A percentile compares a stretch with the other conserved stretches of the same genome.
These are phyloP conservation scores for Aspergillus arachidicola DNA, from an alignment of 2,329 filamentous ascomycete genomes.

Conservation along the genomic window DNA sequence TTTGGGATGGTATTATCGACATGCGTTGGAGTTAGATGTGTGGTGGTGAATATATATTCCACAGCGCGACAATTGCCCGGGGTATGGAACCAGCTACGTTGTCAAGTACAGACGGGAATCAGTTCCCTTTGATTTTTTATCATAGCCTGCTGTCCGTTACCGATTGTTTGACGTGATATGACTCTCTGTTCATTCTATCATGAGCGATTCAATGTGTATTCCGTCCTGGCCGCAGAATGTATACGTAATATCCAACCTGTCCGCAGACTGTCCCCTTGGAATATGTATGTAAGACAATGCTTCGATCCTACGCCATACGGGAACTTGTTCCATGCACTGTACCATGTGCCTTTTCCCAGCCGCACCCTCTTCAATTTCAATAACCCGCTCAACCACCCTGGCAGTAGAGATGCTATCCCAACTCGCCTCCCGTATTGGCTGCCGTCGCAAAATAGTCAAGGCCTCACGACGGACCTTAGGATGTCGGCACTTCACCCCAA, in stretches of 20 bases:
- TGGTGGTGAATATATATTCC: no score
- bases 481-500: constrained; percentile 42
- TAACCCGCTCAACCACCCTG: constrained; percentile 35
- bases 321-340: constrained; percentile 31
- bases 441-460: constrained; percentile 22
- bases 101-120: not conserved
- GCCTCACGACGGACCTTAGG: constrained; percentile 35
- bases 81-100: not conserved
- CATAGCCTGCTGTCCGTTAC: not conserved
- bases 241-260: constrained; percentile 34
- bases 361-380: constrained; percentile 39
- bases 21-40: no score
- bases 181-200: not conserved
- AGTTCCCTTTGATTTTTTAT: not conserved
- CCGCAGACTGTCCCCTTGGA: constrained; percentile 16
- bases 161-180: not conserved
- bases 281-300: constrained; percentile 28
- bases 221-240: constrained; percentile 32
- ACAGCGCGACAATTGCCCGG: no score
- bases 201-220: constrained; percentile 15
- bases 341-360: constrained; percentile 11
- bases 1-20: no score
- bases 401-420: constrained; percentile 38
- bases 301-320: constrained; percentile 33
- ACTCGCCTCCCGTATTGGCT: constrained; percentile 33